Evolutionary conservation across 805 yeast species (phyloP).

Genomic region (Hanseniaspora singularis): DNA sequence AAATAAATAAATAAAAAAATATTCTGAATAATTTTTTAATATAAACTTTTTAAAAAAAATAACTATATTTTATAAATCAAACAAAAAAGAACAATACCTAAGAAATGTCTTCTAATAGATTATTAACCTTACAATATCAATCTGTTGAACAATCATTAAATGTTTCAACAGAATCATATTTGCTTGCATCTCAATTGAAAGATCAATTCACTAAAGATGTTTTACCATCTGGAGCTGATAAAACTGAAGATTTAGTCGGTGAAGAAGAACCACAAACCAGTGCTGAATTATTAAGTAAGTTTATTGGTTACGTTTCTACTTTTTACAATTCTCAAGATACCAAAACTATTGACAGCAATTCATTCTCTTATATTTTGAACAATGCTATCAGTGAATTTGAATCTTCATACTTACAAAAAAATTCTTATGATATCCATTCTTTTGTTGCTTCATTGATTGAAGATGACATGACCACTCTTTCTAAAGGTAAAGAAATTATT

Average conservation of each 20-base stretch:
- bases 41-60: not conserved
- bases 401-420: constrained; percentile 53
- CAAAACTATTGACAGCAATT: constrained; percentile 32
- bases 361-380: constrained; percentile 37
- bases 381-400: constrained; percentile 75
- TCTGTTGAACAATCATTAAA: constrained; percentile 76
- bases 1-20: too few species aligned
- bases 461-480: constrained; percentile 43
- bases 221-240: constrained; percentile 42
- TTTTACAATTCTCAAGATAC: constrained; percentile 31
- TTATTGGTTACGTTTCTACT: constrained; percentile 61
- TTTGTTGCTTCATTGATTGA: constrained; percentile 60
- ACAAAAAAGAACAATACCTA: not conserved
- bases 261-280: constrained; percentile 83
- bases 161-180: constrained; percentile 70
- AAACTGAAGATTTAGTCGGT: constrained; percentile 72
- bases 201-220: constrained; percentile 65
- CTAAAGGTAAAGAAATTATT: constrained; percentile 62
- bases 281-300: constrained; percentile 71
- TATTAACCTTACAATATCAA: constrained; percentile 75
- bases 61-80: not conserved
- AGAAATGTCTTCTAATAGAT: constrained; percentile 42
- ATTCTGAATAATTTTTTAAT: too few species aligned
- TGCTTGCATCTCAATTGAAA: constrained; percentile 74
- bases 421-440: constrained; percentile 63